These are phyloP conservation scores for Dryas alaskensis DNA, from an alignment of 306 rosid species.

Conservation along the genomic window DNA sequence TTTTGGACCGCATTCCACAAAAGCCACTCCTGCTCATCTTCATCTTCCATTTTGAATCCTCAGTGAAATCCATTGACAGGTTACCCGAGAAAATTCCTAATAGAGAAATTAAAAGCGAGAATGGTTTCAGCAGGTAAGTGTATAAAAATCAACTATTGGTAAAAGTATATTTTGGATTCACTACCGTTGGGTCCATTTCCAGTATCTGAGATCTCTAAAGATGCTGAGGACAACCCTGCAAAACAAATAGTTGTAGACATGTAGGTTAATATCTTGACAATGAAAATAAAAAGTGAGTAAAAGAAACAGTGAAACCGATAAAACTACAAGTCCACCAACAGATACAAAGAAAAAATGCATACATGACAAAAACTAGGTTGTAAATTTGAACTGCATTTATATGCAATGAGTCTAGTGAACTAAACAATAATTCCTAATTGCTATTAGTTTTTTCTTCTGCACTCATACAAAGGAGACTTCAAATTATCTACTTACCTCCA, in stretches of 20 bases:
- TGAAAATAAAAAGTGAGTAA: neutral
- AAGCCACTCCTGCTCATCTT: slow-evolving; percentile 72
- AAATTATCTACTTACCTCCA: slow-evolving; percentile 49
- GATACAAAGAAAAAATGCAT: neutral
- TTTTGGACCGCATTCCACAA: slow-evolving; percentile 94
- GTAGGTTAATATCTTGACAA: neutral
- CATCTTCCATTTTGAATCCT: slow-evolving; percentile 65
- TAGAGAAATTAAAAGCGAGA: slow-evolving; percentile 1
- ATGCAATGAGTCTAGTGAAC: neutral
- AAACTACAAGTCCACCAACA: neutral
- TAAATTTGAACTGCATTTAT: neutral
- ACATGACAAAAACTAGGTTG: neutral
- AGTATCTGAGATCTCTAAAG: slow-evolving; percentile 74
- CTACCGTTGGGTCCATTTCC: slow-evolving; percentile 52
- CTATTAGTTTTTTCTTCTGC: neutral
- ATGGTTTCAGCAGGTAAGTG: slow-evolving; percentile 4
- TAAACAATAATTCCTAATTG: neutral
- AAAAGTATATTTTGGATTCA: neutral
- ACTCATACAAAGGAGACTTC: neutral
- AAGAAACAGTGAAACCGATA: neutral
- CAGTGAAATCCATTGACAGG: slow-evolving; percentile 69
- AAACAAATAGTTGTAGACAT: slow-evolving; percentile 18
- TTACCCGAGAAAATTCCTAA: slow-evolving; percentile 79
- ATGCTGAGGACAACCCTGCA: slow-evolving; percentile 83
- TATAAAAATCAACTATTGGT: neutral